phyloP scores from a whole-genome alignment of 805 yeast species.

The Candida corydali region DNA sequence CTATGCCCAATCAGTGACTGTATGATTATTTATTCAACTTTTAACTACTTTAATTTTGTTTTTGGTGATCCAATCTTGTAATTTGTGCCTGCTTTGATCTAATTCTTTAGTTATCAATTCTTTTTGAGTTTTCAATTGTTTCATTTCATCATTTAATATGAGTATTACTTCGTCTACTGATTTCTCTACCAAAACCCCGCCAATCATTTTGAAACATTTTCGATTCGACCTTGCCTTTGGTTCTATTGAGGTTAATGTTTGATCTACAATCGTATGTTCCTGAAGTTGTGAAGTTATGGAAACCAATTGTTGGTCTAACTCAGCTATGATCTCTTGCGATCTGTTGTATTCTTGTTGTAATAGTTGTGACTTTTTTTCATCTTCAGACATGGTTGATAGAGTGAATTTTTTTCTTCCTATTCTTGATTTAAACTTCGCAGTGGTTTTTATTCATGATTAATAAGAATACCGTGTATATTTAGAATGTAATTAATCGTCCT shows the following conservation, averaged over 20 bases:
- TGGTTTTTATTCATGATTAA: no score
- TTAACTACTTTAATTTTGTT: constrained; percentile 40
- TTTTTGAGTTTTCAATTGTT: constrained; percentile 18
- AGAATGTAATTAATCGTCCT: no score
- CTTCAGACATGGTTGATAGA: constrained; percentile 9
- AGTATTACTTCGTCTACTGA: constrained; percentile 67
- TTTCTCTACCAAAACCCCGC: constrained; percentile 85
- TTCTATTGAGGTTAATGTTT: constrained; percentile 32
- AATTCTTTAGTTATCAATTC: constrained; percentile 24
- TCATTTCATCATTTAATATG: constrained; percentile 20
- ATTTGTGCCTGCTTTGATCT: constrained; percentile 22
- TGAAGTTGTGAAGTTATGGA: constrained; percentile 32
- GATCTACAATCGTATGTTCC: constrained; percentile 40
- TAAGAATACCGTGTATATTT: no score
- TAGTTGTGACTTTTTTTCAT: constrained; percentile 35
- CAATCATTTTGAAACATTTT: constrained; percentile 88
- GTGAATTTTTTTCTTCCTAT: constrained; percentile 1
- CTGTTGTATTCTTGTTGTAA: constrained; percentile 40
- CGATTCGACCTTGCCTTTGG: constrained; percentile 45
- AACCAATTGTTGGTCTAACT: constrained; percentile 35
- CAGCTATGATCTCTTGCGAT: constrained; percentile 35
- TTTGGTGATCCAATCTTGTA: constrained; percentile 38
- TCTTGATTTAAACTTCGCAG: background rate
- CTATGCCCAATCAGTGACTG: constrained; percentile 30
- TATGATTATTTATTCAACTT: constrained; percentile 10